phyloP scores from a whole-genome alignment of 352 stramenopile genomes.

The Pythium insidiosum region DNA sequence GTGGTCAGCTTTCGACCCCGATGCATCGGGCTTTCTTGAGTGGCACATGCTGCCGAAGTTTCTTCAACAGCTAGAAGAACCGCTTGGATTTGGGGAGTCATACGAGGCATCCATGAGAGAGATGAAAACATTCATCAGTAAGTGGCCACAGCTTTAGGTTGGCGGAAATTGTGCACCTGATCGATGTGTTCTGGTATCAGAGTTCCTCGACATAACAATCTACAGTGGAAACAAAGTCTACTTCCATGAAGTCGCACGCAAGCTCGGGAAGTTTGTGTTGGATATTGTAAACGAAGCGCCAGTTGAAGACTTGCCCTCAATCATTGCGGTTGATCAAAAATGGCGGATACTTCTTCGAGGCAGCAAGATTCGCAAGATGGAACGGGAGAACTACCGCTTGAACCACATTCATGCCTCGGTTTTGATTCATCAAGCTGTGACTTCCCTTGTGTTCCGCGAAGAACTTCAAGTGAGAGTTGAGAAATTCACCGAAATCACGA shows the following conservation, averaged over 20 bases:
- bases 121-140: slow-evolving; percentile 46
- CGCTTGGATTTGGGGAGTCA: slow-evolving; percentile 46
- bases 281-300: slow-evolving; percentile 38
- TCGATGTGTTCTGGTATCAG: slow-evolving; percentile 10
- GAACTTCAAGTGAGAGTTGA: slow-evolving; percentile 40
- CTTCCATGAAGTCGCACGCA: slow-evolving; percentile 43
- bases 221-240: slow-evolving; percentile 51
- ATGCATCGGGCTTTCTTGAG: slow-evolving; percentile 71
- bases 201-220: slow-evolving; percentile 36
- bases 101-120: slow-evolving; percentile 39
- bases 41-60: slow-evolving; percentile 54
- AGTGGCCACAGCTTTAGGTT: slow-evolving; percentile 3
- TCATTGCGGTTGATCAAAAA: slow-evolving; percentile 45
- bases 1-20: slow-evolving; percentile 58
- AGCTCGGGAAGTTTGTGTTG: slow-evolving; percentile 54
- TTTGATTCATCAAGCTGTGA: slow-evolving; percentile 39
- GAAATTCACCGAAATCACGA: slow-evolving; percentile 37
- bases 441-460: slow-evolving; percentile 49
- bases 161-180: background rate
- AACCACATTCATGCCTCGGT: slow-evolving; percentile 43
- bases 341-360: slow-evolving; percentile 36
- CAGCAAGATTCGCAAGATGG: slow-evolving; percentile 41
- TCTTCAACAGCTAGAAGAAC: slow-evolving; percentile 51
- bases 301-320: slow-evolving; percentile 33
- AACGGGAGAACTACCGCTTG: slow-evolving; percentile 32